Evolutionary conservation across 2,329 filamentous ascomycete species (phyloP), one percentile per base, ranked within the genome.

Genomic region (Diaporthe longicolla): DNA sequence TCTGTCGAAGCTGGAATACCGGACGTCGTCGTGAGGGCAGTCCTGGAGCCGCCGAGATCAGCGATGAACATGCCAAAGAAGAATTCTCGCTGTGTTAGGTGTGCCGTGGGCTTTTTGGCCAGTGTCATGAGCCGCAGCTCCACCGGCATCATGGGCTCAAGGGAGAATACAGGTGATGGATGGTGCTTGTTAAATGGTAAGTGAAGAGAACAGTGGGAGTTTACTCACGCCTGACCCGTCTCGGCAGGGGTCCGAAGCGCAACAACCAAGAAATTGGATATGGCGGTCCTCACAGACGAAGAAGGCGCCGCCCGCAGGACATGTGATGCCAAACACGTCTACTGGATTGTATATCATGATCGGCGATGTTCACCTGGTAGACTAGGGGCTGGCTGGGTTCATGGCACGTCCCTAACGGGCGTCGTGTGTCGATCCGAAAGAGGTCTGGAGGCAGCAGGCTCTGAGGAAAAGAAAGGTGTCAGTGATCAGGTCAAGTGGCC

Each of bases 241-340:
- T 29, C 77, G 73, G 77, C 81, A 84, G 3, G 84, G 83, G 69
- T 86, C 76, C 45, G 78, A 77, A 48, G 77, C 75, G 77, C 84
- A 86, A 75, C 84, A 86, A 35, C 84, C 84, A 37, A 86, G 72
- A 75, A 85, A 86, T 15, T 80, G 80, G 2, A 76, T 72, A 1
- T 73, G 74, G 59, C 79, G 80, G 2, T 77, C 76, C 8, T 73
- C 65, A 74, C 84, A 85, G 74, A 84, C 76, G 77, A 84, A 85
- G 48, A 85, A 84, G 6, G 74, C 40, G 35, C 82, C 81, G 7
- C 78, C 78, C 0, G 70, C 61, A 0, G 80, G 80, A 45, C 84
- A 85, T 13, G 55, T 55, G 54, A 77, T 50, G 45, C 76, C 72
- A 72, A 78, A 57, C 4, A 37, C 35, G 37, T 61, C 58, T 26